phyloP scores from a whole-genome alignment of 2,329 filamentous ascomycete genomes.

The Parafenestella ontariensis region DNA sequence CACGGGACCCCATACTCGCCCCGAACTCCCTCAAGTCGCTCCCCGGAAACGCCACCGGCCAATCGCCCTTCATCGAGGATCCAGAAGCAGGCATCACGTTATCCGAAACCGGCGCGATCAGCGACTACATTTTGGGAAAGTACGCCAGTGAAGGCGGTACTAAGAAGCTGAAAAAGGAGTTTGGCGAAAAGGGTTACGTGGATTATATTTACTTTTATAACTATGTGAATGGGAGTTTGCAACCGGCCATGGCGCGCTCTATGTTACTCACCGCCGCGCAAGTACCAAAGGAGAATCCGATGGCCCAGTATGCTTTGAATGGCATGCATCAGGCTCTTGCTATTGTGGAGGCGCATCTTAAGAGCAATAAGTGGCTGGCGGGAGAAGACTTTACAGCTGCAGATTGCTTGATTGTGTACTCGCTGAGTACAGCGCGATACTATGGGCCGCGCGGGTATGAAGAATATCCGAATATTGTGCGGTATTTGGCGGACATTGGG shows the following conservation, averaged over 20 bases:
- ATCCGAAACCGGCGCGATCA: conserved; percentile 64
- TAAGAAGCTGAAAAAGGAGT: conserved; percentile 28
- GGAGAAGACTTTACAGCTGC: conserved; percentile 68
- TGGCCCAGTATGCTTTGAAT: conserved; percentile 8
- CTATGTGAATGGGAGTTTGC: conserved; percentile 54
- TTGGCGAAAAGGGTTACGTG: conserved; percentile 58
- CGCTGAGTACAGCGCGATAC: conserved; percentile 65
- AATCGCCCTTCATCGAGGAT: conserved; percentile 66
- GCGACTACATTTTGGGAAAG: conserved; percentile 66
- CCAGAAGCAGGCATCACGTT: conserved; percentile 53
- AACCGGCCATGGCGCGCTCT: conserved; percentile 40
- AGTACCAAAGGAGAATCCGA: conserved; percentile 31
- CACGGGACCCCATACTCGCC: conserved; percentile 50
- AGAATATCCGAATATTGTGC: conserved; percentile 23
- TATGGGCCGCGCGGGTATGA: conserved; percentile 45
- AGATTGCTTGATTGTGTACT: conserved; percentile 68
- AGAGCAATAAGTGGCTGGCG: conserved; percentile 60
- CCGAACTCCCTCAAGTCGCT: conserved; percentile 20
- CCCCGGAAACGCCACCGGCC: conserved; percentile 51
- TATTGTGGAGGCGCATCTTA: conserved; percentile 58
- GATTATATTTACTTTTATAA: conserved; percentile 70
- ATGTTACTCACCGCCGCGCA: conserved; percentile 35
- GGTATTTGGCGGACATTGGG: conserved; percentile 22
- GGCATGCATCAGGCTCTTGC: conserved; percentile 49
- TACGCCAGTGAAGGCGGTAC: conserved; percentile 43